phyloP scores from a whole-genome alignment of 2,329 filamentous ascomycete genomes.

The Ceratocystis ficicola region DNA sequence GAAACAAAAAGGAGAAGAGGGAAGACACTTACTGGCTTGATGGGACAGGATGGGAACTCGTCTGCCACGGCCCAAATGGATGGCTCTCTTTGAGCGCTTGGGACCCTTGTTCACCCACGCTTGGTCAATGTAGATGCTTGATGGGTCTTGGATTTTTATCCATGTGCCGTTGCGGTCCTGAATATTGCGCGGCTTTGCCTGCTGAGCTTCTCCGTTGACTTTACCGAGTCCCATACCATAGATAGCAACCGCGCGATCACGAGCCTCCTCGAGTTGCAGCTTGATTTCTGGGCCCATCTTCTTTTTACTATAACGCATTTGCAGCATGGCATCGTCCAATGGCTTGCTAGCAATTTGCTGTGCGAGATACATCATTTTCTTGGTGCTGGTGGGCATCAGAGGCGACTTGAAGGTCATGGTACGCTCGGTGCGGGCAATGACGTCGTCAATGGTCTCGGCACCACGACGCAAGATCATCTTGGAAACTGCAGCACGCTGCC shows the following conservation, averaged over 20 bases:
- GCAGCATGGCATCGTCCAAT: constrained; percentile 82
- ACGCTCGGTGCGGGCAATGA: constrained; percentile 53
- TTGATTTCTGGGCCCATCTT: constrained; percentile 71
- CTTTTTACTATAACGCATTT: constrained; percentile 95
- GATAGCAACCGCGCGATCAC: constrained; percentile 65
- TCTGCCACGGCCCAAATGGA: constrained; percentile 65
- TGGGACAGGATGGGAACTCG: constrained; percentile 58
- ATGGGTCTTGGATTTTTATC: constrained; percentile 58
- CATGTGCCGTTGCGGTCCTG: constrained; percentile 63
- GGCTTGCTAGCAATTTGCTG: constrained; percentile 86
- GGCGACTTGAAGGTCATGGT: constrained; percentile 49
- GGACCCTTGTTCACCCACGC: constrained; percentile 80
- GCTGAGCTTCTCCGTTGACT: constrained; percentile 27
- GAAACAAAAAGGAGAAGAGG: background rate
- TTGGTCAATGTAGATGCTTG: constrained; percentile 79
- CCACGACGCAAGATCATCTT: constrained; percentile 52
- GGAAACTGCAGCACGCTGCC: constrained; percentile 75
- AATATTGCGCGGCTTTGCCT: constrained; percentile 38
- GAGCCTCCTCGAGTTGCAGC: constrained; percentile 67
- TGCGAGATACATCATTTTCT: constrained; percentile 80
- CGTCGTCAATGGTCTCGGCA: constrained; percentile 44
- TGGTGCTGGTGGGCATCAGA: constrained; percentile 69
- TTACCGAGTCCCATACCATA: constrained; percentile 71
- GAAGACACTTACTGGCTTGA: constrained; percentile 53
- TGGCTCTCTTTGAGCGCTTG: constrained; percentile 44